Conservation (phyloP, 495 filamentous ascomycete species). For the Hyaloscypha bicolor region DNA sequence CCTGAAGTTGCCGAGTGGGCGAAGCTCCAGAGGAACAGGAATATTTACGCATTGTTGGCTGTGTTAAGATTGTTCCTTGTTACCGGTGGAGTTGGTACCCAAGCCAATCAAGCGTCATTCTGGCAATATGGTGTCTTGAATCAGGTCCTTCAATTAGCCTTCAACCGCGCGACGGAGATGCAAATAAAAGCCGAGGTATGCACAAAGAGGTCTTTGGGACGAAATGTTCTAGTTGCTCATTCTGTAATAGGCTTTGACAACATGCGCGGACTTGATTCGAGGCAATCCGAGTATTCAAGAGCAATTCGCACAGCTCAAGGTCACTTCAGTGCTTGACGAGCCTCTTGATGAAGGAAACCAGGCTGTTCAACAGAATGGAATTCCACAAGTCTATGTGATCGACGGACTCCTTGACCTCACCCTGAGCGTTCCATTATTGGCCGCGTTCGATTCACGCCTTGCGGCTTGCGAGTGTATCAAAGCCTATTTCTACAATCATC, state of each 20-base stretch:
- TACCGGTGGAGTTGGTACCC: constrained; percentile 75
- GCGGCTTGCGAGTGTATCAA: constrained; percentile 88
- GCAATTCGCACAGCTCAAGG: constrained; percentile 81
- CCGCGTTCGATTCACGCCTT: constrained; percentile 76
- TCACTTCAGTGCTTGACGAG: constrained; percentile 58
- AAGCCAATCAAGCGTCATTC: constrained; percentile 83
- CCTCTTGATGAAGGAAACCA: constrained; percentile 39
- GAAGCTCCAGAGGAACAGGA: constrained; percentile 79
- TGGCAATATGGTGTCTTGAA: constrained; percentile 80
- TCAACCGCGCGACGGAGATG: constrained; percentile 72
- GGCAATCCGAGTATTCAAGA: constrained; percentile 82
- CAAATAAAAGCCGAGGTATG: constrained; percentile 80
- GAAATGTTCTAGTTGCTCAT: constrained; percentile 8
- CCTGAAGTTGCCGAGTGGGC: constrained; percentile 72
- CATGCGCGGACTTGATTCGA: constrained; percentile 86
- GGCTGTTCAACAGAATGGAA: constrained; percentile 51
- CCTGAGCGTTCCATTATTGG: constrained; percentile 64
- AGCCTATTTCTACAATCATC: constrained; percentile 83
- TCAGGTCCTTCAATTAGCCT: constrained; percentile 80
- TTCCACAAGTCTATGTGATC: constrained; percentile 80
- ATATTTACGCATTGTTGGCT: constrained; percentile 86
- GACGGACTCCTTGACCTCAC: constrained; percentile 90
- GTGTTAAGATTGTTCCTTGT: constrained; percentile 85
- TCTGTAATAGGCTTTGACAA: constrained; percentile 66
- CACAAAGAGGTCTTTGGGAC: background rate